Percentiles rank a stretch among this genome's conserved stretches.
Conservation (phyloP, 768 basidiomycete species). For the Lyophyllum semitale region DNA sequence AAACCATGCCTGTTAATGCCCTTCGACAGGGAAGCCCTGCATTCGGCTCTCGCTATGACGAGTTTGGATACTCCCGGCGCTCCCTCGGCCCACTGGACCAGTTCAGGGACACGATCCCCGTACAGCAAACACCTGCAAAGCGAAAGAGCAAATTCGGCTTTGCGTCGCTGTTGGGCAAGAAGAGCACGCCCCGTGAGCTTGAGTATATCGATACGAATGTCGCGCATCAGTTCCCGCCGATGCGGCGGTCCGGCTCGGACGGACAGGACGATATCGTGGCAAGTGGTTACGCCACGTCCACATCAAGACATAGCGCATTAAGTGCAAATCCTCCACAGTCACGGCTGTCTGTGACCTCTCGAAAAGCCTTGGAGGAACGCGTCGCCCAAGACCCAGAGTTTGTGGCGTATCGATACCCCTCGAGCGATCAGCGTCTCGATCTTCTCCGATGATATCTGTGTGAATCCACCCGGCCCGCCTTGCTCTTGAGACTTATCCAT, state of each 20-base stretch:
- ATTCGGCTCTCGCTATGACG: conserved; percentile 56
- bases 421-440: conserved; percentile 69
- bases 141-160: conserved; percentile 78
- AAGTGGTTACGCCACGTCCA: conserved; percentile 50
- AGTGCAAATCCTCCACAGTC: conserved; percentile 40
- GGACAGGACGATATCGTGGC: conserved; percentile 49
- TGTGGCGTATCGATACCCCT: conserved; percentile 86
- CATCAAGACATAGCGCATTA: conserved; percentile 52
- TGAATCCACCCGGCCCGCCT: neutral
- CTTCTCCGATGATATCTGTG: conserved; percentile 45
- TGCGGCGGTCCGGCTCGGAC: conserved; percentile 46
- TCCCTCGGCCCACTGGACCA: conserved; percentile 52
- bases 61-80: conserved; percentile 70
- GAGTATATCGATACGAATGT: conserved; percentile 35
- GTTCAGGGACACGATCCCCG: conserved; percentile 26
- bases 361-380: conserved; percentile 74
- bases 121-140: conserved; percentile 42
- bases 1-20: conserved; percentile 46
- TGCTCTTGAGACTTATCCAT: neutral
- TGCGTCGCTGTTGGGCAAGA: conserved; percentile 64
- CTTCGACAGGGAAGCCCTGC: conserved; percentile 36
- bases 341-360: conserved; percentile 64
- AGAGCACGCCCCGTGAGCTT: conserved; percentile 34
- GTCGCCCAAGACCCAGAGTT: conserved; percentile 88
- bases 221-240: conserved; percentile 50